A percentile compares a stretch with the other conserved stretches of the same genome.
Evolutionary conservation across 176 grass and related monocot genomes (phyloP).

Genomic region (Musa acuminata): DNA sequence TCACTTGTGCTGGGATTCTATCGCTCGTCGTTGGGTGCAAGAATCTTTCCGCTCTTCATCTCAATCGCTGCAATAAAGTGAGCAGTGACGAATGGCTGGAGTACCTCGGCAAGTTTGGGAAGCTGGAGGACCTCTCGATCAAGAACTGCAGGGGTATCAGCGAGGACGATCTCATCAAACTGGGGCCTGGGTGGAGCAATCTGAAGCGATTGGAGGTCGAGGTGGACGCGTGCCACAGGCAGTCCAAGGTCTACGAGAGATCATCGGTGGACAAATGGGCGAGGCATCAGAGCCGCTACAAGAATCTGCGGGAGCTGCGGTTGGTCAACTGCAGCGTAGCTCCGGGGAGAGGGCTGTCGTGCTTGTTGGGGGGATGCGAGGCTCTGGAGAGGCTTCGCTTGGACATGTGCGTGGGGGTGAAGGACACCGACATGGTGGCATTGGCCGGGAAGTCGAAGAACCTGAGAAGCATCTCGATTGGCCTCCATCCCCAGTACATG

Average conservation of each 20-base stretch:
- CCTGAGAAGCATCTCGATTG: constrained; percentile 47
- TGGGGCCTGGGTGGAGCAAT: constrained; percentile 48
- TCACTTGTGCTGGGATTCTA: constrained; percentile 41
- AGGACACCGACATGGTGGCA: constrained; percentile 42
- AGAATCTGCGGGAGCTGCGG: constrained; percentile 45
- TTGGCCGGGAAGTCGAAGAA: constrained; percentile 39
- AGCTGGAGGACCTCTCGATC: constrained; percentile 42
- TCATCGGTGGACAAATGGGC: constrained; percentile 4
- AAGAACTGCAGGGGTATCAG: constrained; percentile 43
- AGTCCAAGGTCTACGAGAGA: constrained; percentile 7
- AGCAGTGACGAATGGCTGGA: constrained; percentile 42
- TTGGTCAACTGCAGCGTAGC: constrained; percentile 40
- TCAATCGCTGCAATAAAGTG: constrained; percentile 44
- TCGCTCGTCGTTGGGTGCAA: constrained; percentile 47
- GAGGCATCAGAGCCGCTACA: constrained; percentile 23
- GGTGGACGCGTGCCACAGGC: constrained; percentile 30
- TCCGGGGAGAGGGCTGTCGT: constrained; percentile 31
- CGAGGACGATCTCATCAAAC: constrained; percentile 44
- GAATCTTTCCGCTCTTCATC: constrained; percentile 38
- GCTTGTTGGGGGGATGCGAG: constrained; percentile 33
- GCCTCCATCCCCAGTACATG: constrained; percentile 17
- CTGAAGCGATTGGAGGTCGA: constrained; percentile 51
- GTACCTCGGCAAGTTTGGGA: constrained; percentile 44
- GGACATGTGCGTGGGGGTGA: constrained; percentile 46
- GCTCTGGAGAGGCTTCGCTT: constrained; percentile 46